Percentiles rank a stretch among this genome's conserved stretches.
Conservation (phyloP, 2,329 filamentous ascomycete genomes). For the Paecilomyces formosus region DNA sequence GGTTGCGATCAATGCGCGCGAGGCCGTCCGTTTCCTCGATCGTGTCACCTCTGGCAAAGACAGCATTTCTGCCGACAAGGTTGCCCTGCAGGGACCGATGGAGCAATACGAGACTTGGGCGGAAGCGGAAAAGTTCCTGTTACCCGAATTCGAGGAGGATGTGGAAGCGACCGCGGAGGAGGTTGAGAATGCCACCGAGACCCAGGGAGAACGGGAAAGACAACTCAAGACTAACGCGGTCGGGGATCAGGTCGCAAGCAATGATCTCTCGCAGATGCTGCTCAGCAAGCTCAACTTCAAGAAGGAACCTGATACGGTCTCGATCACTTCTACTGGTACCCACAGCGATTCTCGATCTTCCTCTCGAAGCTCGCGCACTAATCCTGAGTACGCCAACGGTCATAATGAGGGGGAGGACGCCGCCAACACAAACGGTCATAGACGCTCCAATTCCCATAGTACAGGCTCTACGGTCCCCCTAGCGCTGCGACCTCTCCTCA, state of each 20-base stretch:
- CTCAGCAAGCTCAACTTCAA: conserved; percentile 42
- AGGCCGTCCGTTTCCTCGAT: conserved; percentile 46
- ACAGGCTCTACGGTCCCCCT: conserved; percentile 23
- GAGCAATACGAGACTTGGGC: conserved; percentile 42
- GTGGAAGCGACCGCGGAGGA: conserved; percentile 16
- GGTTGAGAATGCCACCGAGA: conserved; percentile 8
- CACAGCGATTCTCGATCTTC: conserved; percentile 37
- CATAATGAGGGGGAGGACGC: conserved; percentile 19
- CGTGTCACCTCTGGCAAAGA: conserved; percentile 42
- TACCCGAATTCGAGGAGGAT: conserved; percentile 38
- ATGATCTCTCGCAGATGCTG: conserved; percentile 41
- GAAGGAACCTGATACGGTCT: conserved; percentile 30
- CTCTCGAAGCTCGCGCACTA: conserved; percentile 39
- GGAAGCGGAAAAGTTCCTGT: conserved; percentile 39
- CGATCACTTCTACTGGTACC: conserved; percentile 34
- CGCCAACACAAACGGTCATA: conserved; percentile 20
- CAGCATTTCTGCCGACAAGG: conserved; percentile 33
- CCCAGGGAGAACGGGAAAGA: conserved; percentile 11
- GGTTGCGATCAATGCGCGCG: conserved; percentile 43
- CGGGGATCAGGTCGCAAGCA: conserved; percentile 17
- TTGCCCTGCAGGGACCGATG: conserved; percentile 42
- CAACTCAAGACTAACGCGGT: conserved; percentile 12
- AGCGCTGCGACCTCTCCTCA: conserved; percentile 35
- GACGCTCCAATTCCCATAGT: conserved; percentile 16
- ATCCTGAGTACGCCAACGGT: conserved; percentile 31